Base-by-base conservation (phyloP, 2,329 filamentous ascomycete species). In the Bipolaris zeicola region DNA sequence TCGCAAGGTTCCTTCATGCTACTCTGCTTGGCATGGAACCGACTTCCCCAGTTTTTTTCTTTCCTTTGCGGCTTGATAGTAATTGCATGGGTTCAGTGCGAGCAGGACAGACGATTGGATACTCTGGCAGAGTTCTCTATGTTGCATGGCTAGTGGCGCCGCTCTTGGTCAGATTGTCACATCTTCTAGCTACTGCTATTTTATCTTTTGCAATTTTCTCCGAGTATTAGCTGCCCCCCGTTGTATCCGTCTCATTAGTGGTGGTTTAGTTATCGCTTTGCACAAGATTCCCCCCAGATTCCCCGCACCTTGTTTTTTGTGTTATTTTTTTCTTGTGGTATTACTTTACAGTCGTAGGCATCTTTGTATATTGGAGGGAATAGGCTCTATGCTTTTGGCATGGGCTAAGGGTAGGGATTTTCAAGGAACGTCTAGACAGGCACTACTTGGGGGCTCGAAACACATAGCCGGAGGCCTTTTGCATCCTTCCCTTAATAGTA, bases 281-380 rank as follows among this genome's bases (percentile, higher is more conserved):
- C 65, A 69, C 66, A 66, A 67, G 66, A 69, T 69, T 69, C 65
- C 66, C 66, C 66, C 31, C 55, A 57, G 48, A 57, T 63, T 66
- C 52, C 57, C 59, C 48, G 51, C 36, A 57, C 43, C 36, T 44
- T 18, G 42, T 64, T 60, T 60, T 52, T 39, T 57, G 53, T 38
- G 58, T 57, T 26, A 7, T 26, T 26, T 44, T 41, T 38, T 38
- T 20, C 20, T 20, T 20, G 26, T 41, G 38, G 24, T 49, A 37
- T 26, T 52, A 39, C 53, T 58, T 55, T 59, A 52, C 54, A 57
- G 60, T 57, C 43, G 52, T 47, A 50, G 62, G 65, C 61, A 63
- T 62, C 38, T 49, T 58, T 57, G 66, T 52, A 57, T 54, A 57
- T 60, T 52, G 59, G 48, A 58, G 58, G 62, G 52, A 42, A 44